Evolutionary conservation across 2,329 filamentous ascomycete genomes (phyloP), one percentile per base, ranked within the genome.

Genomic region (Incumbomyces delicatus): DNA sequence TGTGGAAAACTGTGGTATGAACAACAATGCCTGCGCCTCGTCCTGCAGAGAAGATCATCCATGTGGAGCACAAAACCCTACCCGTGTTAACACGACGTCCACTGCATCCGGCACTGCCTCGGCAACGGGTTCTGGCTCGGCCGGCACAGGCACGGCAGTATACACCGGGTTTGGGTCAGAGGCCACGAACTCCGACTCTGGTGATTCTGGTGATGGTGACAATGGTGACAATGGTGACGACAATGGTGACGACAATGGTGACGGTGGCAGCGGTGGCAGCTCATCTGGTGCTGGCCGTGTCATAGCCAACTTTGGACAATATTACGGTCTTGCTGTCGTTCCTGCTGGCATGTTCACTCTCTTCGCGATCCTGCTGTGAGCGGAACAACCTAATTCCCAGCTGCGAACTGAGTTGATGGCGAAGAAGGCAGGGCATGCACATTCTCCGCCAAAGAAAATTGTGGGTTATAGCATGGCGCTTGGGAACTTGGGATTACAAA

Each of bases 31-130:
- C 35, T 81, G 78, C 61, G 66, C 72, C 35, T 60, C 63, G 45
- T 56, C 62, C 31, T 81, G 78, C 63, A 69, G 73, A 22, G 56
- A 65, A 17, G 58, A 77, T 39, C 68, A 81, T 58, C 77, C 76
- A 3, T 82, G 78, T 58, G 78, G 78, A 55, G 78, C 78, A n/a
- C 71, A 77, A 58, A 63, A 72, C 50, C 78, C 78, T 3, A 72
- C 61, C 44, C 66, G 65, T 30, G 67, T 72, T 49, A 81, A 81
- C 59, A 64, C 67, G n/a, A 45, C 42, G 8, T 71, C 71, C 17
- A 65, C 72, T 13, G 61, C 59, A 16, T 46, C 60, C 12, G 60
- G 65, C 32, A 63, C 62, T 8, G 55, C 61, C 22, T 49, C 61
- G 39, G 59, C 63, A 22, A 65, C 62, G 5, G 59, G 58, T 49